Evolutionary conservation across 441 rosid species (phyloP).

Genomic region (Lepidium campestre): DNA sequence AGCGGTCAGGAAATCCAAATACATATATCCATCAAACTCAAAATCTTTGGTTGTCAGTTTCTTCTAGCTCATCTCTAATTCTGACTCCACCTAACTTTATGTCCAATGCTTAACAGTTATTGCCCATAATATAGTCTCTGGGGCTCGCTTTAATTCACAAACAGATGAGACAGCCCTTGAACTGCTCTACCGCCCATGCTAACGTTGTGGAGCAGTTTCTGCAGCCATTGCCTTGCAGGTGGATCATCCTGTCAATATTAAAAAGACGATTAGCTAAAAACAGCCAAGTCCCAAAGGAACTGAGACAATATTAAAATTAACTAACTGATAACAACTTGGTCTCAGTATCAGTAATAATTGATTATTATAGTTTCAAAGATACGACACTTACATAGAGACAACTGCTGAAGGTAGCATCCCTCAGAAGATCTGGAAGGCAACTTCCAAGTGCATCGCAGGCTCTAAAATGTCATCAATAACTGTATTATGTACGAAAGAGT

Average conservation of each 20-base stretch:
- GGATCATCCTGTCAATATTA: slow-evolving; percentile 63
- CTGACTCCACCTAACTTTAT: not conserved
- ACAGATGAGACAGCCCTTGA: slow-evolving; percentile 59
- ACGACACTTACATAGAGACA: slow-evolving; percentile 73
- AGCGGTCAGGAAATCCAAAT: slow-evolving; percentile 2
- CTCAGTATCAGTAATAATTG: not conserved
- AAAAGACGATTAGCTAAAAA: not conserved
- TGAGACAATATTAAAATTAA: not conserved
- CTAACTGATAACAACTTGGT: not conserved
- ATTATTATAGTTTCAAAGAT: slow-evolving; percentile 15
- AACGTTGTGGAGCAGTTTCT: slow-evolving; percentile 72
- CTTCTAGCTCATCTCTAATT: slow-evolving; percentile 4
- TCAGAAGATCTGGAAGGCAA: slow-evolving; percentile 82
- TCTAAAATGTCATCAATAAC: slow-evolving; percentile 31
- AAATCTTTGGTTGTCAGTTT: slow-evolving; percentile 12
- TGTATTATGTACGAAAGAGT: slow-evolving; percentile 4
- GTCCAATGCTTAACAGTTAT: slow-evolving; percentile 3
- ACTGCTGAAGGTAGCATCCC: slow-evolving; percentile 63
- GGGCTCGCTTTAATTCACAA: slow-evolving; percentile 38
- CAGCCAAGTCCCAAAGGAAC: not conserved
- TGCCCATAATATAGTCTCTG: not conserved
- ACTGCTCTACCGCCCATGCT: slow-evolving; percentile 38
- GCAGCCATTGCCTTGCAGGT: slow-evolving; percentile 78
- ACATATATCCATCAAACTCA: slow-evolving; percentile 12
- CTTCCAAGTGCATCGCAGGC: slow-evolving; percentile 78